These are phyloP conservation scores for Coprinopsis strossmayeri DNA, from an alignment of 768 basidiomycete genomes.

Conservation along the genomic window DNA sequence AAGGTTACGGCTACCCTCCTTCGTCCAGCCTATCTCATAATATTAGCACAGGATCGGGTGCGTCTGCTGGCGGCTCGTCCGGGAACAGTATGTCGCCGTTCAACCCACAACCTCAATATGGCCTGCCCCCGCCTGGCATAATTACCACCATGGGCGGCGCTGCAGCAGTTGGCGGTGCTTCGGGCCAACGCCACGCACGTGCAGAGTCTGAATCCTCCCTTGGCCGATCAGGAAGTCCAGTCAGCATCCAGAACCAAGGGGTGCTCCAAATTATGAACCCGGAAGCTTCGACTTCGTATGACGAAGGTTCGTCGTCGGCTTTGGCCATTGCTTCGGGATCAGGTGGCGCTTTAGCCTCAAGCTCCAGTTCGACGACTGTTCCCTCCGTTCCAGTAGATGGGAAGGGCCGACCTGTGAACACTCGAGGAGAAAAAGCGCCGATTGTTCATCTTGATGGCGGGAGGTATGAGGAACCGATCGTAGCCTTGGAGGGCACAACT, in stretches of 20 bases:
- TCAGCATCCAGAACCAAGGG: constrained; percentile 32
- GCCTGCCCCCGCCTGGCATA: not conserved
- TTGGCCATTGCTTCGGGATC: constrained; percentile 20
- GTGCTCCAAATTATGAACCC: constrained; percentile 36
- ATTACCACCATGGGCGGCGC: not conserved
- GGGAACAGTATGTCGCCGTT: not conserved
- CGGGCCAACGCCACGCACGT: not conserved
- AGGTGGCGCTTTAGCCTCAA: too few relatives aligned
- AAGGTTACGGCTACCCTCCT: not conserved
- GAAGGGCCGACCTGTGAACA: constrained; percentile 23
- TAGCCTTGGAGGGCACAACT: constrained; percentile 1
- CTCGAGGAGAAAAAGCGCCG: constrained; percentile 23
- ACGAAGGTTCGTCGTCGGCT: constrained; percentile 17
- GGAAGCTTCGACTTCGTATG: constrained; percentile 13
- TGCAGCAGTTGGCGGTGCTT: not conserved
- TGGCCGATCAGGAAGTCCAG: constrained; percentile 34
- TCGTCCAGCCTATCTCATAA: not conserved
- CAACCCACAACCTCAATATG: not conserved
- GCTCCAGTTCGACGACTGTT: too few relatives aligned
- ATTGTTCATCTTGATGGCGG: constrained; percentile 36
- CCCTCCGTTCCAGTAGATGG: constrained; percentile 18
- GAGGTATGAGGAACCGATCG: constrained; percentile 20
- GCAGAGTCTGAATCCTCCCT: constrained; percentile 2
- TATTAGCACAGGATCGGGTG: not conserved
- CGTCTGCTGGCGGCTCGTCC: not conserved